Conservation (phyloP, 1,284 basidiomycete genomes). For the Stereum hirsutum region DNA sequence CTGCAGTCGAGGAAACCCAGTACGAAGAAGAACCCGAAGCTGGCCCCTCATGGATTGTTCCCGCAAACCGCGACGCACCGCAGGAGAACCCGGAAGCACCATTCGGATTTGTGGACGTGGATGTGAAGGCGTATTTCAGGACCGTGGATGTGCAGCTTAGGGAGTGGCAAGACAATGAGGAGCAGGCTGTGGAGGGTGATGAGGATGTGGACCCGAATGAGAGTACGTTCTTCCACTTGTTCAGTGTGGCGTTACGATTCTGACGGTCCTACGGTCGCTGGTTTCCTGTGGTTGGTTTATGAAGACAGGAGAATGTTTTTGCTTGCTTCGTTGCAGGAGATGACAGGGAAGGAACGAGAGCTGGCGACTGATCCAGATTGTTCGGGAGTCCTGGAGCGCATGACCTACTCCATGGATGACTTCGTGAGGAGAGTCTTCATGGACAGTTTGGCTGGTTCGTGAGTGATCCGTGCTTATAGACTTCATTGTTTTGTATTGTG, state of each 20-base stretch:
- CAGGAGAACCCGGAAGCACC: slow-evolving; percentile 60
- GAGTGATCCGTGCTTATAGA: slow-evolving; percentile 27
- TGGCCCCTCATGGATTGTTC: slow-evolving; percentile 62
- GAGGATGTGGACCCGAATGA: slow-evolving; percentile 63
- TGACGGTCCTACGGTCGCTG: not conserved
- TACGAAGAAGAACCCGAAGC: slow-evolving; percentile 8
- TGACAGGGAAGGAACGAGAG: slow-evolving; percentile 80
- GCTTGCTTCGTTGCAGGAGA: slow-evolving; percentile 74
- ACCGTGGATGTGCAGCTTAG: slow-evolving; percentile 81
- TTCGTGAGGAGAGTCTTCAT: slow-evolving; percentile 83
- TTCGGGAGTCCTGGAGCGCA: slow-evolving; percentile 79
- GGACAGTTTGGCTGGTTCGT: slow-evolving; percentile 81
- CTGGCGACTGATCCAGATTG: slow-evolving; percentile 90
- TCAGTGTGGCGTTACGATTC: not conserved
- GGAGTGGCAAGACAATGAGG: slow-evolving; percentile 63
- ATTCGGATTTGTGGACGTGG: slow-evolving; percentile 81
- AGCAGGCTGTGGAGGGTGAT: slow-evolving; percentile 26
- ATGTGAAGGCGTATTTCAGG: slow-evolving; percentile 86
- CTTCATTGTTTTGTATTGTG: slow-evolving; percentile 1
- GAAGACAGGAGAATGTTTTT: slow-evolving; percentile 84
- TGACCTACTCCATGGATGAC: slow-evolving; percentile 89
- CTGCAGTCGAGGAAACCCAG: slow-evolving; percentile 10
- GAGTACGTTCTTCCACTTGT: slow-evolving; percentile 35
- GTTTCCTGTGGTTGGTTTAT: too few species aligned
- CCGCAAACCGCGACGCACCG: slow-evolving; percentile 23